Conservation (phyloP, 2,329 filamentous ascomycete species). For the Trichophyton mentagrophytes region DNA sequence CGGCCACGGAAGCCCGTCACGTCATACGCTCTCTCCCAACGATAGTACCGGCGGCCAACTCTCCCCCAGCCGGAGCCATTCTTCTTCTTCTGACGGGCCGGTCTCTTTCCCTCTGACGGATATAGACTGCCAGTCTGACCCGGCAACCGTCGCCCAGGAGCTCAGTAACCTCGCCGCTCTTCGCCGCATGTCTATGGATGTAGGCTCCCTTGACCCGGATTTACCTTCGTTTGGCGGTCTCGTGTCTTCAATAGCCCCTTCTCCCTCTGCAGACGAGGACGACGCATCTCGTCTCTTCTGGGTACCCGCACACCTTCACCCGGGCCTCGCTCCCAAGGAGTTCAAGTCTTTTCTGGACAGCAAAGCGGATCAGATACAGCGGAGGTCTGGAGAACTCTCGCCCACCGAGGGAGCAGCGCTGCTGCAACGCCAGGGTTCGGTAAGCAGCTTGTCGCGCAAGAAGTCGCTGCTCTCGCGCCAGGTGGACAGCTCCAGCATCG, state of each 20-base stretch:
- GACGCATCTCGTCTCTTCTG: slow-evolving; percentile 83
- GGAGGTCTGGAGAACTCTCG: slow-evolving; percentile 61
- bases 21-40: neutral
- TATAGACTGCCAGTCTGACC: slow-evolving; percentile 78
- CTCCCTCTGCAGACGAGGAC: slow-evolving; percentile 54
- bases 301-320: slow-evolving; percentile 89
- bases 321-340: slow-evolving; percentile 85
- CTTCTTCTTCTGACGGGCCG: slow-evolving; percentile 43
- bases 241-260: slow-evolving; percentile 32
- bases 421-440: slow-evolving; percentile 41
- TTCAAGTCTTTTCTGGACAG: slow-evolving; percentile 96
- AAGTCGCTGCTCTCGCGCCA: slow-evolving; percentile 93
- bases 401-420: slow-evolving; percentile 45
- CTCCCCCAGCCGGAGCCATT: slow-evolving; percentile 41
- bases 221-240: slow-evolving; percentile 33
- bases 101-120: slow-evolving; percentile 63
- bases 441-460: slow-evolving; percentile 60
- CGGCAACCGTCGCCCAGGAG: slow-evolving; percentile 81
- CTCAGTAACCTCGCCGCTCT: slow-evolving; percentile 84
- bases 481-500: slow-evolving; percentile 56
- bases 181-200: slow-evolving; percentile 88
- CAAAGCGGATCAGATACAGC: slow-evolving; percentile 75
- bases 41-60: slow-evolving; percentile 35
- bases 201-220: slow-evolving; percentile 50
- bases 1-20: slow-evolving; percentile 16